These are phyloP conservation scores for Euphorbia corollata DNA, from an alignment of 441 rosid genomes.

Conservation along the genomic window DNA sequence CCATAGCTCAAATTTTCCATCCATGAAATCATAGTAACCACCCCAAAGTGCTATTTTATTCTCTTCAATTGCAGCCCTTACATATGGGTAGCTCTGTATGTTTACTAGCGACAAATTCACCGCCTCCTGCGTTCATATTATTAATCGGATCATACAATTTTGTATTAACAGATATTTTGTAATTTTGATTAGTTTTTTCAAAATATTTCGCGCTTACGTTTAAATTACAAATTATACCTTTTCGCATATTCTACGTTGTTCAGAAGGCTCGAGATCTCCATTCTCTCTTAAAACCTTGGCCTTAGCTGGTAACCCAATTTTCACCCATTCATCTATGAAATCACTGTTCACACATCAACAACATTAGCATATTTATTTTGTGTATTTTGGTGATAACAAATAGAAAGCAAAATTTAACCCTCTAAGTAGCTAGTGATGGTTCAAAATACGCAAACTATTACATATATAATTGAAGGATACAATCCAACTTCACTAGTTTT, in stretches of 20 bases:
- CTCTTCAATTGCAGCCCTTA: constrained; percentile 37
- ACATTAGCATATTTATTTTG: no score
- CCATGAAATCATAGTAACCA: constrained; percentile 51
- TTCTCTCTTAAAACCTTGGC: constrained; percentile 47
- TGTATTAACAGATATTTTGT: no score
- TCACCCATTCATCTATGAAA: constrained; percentile 72
- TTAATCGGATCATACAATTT: no score
- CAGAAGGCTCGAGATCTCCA: constrained; percentile 20
- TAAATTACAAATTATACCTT: no score
- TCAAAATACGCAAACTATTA: no score
- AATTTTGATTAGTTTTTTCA: no score
- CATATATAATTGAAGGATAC: no score
- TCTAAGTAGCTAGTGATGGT: no score
- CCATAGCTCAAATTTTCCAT: constrained; percentile 61
- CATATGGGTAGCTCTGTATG: constrained; percentile 58
- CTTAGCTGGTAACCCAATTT: constrained; percentile 60
- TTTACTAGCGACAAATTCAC: constrained; percentile 57
- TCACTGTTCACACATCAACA: constrained; percentile 37
- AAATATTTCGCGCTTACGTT: no score
- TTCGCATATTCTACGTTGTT: constrained; percentile 60
- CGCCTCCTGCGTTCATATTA: constrained; percentile 26
- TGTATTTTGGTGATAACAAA: no score
- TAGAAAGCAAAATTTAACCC: no score
- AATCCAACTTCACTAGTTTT: no score
- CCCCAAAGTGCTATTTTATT: constrained; percentile 44